Conservation (phyloP, 768 basidiomycete species). For the Amanita thiersii region DNA sequence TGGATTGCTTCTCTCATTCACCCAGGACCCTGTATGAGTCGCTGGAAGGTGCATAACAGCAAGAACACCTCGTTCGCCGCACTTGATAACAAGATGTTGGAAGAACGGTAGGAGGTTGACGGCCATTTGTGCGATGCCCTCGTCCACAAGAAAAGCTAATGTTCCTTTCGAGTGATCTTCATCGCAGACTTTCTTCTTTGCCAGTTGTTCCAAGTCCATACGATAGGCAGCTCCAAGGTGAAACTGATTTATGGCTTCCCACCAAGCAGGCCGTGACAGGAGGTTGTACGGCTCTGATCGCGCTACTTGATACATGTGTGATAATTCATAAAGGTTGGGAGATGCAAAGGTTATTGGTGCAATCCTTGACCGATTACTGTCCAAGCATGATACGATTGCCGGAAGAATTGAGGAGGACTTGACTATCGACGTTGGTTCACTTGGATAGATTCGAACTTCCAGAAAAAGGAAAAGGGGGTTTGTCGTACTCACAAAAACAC, state of each 20-base stretch:
- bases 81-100: slow-evolving; percentile 78
- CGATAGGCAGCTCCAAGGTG: slow-evolving; percentile 63
- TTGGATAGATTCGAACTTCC: slow-evolving; percentile 20
- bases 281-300: slow-evolving; percentile 36
- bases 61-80: slow-evolving; percentile 62
- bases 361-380: slow-evolving; percentile 12
- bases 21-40: slow-evolving; percentile 42
- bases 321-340: slow-evolving; percentile 81
- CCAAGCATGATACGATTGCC: slow-evolving; percentile 38
- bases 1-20: slow-evolving; percentile 35
- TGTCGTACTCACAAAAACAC: slow-evolving; percentile 63
- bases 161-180: slow-evolving; percentile 30
- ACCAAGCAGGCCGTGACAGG: slow-evolving; percentile 51
- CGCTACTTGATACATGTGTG: slow-evolving; percentile 45
- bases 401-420: slow-evolving; percentile 71
- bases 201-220: slow-evolving; percentile 53
- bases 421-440: slow-evolving; percentile 88
- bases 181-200: slow-evolving; percentile 36
- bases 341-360: slow-evolving; percentile 66
- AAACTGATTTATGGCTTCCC: slow-evolving; percentile 56
- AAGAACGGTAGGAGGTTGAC: slow-evolving; percentile 80
- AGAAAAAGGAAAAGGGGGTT: not conserved
- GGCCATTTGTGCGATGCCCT: slow-evolving; percentile 75
- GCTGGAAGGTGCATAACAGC: slow-evolving; percentile 48
- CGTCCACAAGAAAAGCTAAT: slow-evolving; percentile 53